phyloP scores from a whole-genome alignment of 164 flowering plant species.

The Nelumbo lutea region DNA sequence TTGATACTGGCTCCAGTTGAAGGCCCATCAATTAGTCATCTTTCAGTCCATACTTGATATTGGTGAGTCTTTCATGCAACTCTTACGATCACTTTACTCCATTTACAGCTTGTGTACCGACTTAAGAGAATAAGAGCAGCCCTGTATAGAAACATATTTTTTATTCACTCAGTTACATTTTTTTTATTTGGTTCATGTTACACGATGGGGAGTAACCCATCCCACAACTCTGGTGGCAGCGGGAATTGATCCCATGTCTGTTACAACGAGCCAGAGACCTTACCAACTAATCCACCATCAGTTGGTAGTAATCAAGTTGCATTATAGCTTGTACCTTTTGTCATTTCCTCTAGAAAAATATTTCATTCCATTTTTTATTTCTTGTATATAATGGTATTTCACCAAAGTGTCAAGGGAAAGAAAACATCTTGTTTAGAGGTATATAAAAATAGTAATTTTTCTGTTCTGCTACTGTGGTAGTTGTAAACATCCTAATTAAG shows the following conservation, averaged over 20 bases:
- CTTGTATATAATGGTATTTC: neutral
- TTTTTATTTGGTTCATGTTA: too few species aligned
- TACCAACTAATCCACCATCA: too few species aligned
- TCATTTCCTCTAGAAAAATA: neutral
- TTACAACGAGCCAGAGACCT: too few species aligned
- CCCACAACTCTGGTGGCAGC: too few species aligned
- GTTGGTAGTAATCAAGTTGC: neutral
- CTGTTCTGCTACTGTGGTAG: neutral
- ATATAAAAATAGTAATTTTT: neutral
- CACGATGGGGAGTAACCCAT: too few species aligned
- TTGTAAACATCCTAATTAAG: neutral
- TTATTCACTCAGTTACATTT: neutral
- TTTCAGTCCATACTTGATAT: neutral
- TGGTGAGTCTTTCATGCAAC: neutral
- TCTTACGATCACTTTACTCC: neutral
- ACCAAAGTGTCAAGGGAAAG: neutral
- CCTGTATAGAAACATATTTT: neutral
- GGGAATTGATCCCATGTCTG: too few species aligned
- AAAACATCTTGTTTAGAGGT: neutral
- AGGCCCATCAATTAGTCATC: neutral
- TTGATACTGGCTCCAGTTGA: slow-evolving; percentile 67
- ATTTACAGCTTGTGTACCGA: neutral
- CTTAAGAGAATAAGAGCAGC: neutral
- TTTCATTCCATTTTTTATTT: neutral
- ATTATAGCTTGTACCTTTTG: neutral